These are phyloP conservation scores for Aureobasidium vineae DNA, from an alignment of 2,329 filamentous ascomycete genomes.

Conservation along the genomic window DNA sequence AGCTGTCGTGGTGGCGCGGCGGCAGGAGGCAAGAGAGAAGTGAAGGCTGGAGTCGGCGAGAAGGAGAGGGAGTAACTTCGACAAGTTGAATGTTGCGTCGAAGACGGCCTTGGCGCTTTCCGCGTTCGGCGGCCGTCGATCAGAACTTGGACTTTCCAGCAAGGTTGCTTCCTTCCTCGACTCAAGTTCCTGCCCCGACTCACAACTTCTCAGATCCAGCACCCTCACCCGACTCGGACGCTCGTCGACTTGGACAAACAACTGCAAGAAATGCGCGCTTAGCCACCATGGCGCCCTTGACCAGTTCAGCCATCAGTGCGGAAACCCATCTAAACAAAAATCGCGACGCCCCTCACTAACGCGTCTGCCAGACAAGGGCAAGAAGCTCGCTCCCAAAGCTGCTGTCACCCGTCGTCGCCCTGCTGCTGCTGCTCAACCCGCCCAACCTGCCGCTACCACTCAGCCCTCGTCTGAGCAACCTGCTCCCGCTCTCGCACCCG, in stretches of 20 bases:
- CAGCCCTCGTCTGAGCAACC: neutral
- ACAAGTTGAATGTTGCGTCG: slow-evolving; percentile 9
- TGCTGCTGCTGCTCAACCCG: slow-evolving; percentile 31
- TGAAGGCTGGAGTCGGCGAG: slow-evolving; percentile 1
- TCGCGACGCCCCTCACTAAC: slow-evolving; percentile 29
- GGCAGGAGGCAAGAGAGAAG: neutral
- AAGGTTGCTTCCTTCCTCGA: neutral
- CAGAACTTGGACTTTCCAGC: neutral
- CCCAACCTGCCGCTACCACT: neutral
- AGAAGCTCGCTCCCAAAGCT: slow-evolving; percentile 51
- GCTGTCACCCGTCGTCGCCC: slow-evolving; percentile 45
- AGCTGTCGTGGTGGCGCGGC: slow-evolving; percentile 19
- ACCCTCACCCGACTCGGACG: neutral
- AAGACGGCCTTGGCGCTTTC: slow-evolving; percentile 3
- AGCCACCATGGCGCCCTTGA: slow-evolving; percentile 46
- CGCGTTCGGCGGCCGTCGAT: neutral
- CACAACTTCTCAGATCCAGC: no score
- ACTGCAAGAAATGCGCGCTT: neutral
- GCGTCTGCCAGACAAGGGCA: slow-evolving; percentile 41
- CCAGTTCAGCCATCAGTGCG: slow-evolving; percentile 56
- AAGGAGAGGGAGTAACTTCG: neutral
- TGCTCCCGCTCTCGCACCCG: neutral
- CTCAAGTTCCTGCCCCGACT: neutral
- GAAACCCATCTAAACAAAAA: slow-evolving; percentile 24
- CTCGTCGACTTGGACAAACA: neutral